A percentile compares a stretch with the other conserved stretches of the same genome.
Conservation (phyloP, 805 yeast genomes). For the Metschnikowia kofuensis region DNA sequence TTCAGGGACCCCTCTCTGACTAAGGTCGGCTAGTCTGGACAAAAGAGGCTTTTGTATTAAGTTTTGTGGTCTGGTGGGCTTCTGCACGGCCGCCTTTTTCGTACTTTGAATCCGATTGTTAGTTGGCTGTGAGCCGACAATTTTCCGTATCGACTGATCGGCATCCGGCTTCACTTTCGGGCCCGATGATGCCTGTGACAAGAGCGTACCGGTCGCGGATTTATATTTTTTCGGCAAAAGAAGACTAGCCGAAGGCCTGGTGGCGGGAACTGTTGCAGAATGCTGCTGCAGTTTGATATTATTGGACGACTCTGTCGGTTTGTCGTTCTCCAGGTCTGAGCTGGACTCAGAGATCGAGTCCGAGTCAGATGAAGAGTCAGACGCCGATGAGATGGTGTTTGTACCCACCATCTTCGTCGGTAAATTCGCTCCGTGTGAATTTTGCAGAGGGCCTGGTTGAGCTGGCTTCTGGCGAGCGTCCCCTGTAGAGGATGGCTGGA, state of each 20-base stretch:
- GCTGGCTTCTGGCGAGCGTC: no score
- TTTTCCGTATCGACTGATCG: neutral
- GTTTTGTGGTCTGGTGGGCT: neutral
- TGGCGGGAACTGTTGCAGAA: neutral
- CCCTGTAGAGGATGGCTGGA: no score
- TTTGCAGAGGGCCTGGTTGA: no score
- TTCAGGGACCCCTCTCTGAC: slow-evolving; percentile 16
- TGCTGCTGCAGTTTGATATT: no score
- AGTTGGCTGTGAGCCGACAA: neutral
- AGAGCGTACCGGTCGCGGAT: neutral
- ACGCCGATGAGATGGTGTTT: neutral
- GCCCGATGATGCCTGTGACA: neutral
- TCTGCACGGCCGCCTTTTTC: neutral
- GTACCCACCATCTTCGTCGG: no score
- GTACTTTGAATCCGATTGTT: no score
- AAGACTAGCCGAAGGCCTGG: neutral
- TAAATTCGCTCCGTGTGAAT: no score
- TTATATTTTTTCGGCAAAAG: slow-evolving; percentile 5
- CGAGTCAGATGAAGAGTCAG: neutral
- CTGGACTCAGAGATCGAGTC: slow-evolving; percentile 10
- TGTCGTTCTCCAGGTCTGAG: slow-evolving; percentile 5
- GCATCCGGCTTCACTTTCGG: neutral
- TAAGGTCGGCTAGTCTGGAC: slow-evolving; percentile 12
- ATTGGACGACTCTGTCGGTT: neutral
- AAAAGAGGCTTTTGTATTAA: slow-evolving; percentile 3